Conservation (phyloP, 495 filamentous ascomycete species). For the Podospora pseudocomata region DNA sequence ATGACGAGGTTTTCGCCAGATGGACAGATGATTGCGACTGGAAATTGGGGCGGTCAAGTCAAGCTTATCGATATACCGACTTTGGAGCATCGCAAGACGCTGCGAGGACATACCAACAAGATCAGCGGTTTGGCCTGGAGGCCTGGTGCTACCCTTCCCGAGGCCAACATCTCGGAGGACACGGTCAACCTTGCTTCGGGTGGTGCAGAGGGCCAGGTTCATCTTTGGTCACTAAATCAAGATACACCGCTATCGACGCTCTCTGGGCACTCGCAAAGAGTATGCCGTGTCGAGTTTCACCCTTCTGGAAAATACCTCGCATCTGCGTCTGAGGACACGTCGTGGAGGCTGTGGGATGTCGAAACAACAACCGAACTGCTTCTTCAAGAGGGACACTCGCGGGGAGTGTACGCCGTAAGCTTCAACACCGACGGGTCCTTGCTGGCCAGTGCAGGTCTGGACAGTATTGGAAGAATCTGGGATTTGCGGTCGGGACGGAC, state of each 20-base stretch:
- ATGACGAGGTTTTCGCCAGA: constrained; percentile 88
- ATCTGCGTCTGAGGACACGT: constrained; percentile 92
- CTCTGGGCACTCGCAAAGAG: constrained; percentile 78
- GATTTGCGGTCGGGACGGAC: constrained; percentile 91
- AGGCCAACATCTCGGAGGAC: constrained; percentile 63
- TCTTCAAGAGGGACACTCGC: constrained; percentile 90
- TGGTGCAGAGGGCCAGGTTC: constrained; percentile 83
- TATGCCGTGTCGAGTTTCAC: constrained; percentile 91
- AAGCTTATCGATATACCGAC: constrained; percentile 80
- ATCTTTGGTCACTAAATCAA: constrained; percentile 84
- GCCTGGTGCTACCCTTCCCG: constrained; percentile 73
- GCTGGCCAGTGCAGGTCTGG: constrained; percentile 82
- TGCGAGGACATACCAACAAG: constrained; percentile 80
- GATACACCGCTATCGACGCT: constrained; percentile 82
- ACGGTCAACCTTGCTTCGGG: constrained; percentile 85
- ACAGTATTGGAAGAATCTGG: constrained; percentile 95
- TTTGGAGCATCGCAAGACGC: constrained; percentile 65
- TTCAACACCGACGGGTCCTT: constrained; percentile 91
- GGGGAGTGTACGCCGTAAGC: constrained; percentile 81
- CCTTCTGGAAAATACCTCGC: constrained; percentile 87
- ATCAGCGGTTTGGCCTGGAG: constrained; percentile 90
- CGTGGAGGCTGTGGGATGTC: constrained; percentile 96
- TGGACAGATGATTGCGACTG: constrained; percentile 77
- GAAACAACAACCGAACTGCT: constrained; percentile 77
- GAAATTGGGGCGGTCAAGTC: constrained; percentile 87